Percentiles rank a stretch among this genome's conserved stretches.
These are phyloP conservation scores for Liquidambar formosana DNA, from an alignment of 164 flowering plant genomes.

Conservation along the genomic window DNA sequence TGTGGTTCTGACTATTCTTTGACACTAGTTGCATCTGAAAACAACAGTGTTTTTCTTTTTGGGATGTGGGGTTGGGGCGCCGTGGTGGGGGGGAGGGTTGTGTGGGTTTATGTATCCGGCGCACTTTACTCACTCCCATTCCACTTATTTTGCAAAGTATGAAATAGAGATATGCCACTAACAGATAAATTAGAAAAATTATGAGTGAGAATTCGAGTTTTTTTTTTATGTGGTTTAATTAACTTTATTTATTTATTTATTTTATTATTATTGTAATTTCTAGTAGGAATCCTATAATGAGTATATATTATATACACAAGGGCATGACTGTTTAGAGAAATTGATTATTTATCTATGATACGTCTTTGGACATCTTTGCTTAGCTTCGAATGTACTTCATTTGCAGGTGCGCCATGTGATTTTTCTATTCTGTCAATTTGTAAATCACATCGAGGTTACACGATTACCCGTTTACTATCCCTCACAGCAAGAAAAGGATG, in stretches of 20 bases:
- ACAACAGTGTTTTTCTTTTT: too few relatives aligned
- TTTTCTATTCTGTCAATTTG: constrained; percentile 88
- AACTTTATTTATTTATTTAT: neutral
- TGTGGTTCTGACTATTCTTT: neutral
- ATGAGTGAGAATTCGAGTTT: neutral
- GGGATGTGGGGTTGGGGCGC: too few relatives aligned
- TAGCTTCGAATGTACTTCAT: constrained; percentile 4
- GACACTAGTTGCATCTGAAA: neutral
- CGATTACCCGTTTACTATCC: constrained; percentile 78
- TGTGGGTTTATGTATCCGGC: too few relatives aligned
- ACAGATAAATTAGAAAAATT: neutral
- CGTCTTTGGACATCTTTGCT: neutral
- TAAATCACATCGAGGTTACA: constrained; percentile 78
- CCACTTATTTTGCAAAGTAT: neutral
- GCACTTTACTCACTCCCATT: neutral
- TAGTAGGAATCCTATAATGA: neutral
- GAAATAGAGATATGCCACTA: neutral
- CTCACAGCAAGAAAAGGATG: constrained; percentile 81
- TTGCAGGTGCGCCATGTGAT: constrained; percentile 88
- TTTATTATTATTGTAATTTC: too few relatives aligned
- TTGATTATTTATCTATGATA: neutral
- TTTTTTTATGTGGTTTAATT: neutral
- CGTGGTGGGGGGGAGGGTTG: too few relatives aligned
- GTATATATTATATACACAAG: too few relatives aligned
- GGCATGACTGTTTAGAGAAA: neutral